phyloP scores from a whole-genome alignment of 768 basidiomycete genomes.

The Gloeophyllum trabeum region DNA sequence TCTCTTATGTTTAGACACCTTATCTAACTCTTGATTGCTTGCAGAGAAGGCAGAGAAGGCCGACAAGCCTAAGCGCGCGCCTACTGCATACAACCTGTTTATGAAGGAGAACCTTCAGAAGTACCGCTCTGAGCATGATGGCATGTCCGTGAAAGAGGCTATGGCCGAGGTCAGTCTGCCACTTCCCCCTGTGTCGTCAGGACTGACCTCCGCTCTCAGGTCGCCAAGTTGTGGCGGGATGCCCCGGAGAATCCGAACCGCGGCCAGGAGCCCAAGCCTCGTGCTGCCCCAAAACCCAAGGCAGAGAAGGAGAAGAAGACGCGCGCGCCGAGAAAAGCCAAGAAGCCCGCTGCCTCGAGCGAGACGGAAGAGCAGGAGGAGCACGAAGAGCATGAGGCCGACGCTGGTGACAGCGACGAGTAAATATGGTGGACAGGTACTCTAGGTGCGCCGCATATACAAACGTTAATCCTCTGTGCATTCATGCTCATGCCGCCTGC shows the following conservation, averaged over 20 bases:
- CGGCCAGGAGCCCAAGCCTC: conserved; percentile 32
- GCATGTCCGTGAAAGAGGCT: conserved; percentile 36
- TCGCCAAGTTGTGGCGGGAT: conserved; percentile 44
- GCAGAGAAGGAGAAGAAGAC: conserved; percentile 14
- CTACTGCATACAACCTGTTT: conserved; percentile 47
- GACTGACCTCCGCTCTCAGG: conserved; percentile 21
- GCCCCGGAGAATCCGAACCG: conserved; percentile 57
- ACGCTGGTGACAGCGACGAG: conserved; percentile 9
- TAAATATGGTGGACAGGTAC: too few species aligned
- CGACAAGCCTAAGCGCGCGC: conserved; percentile 42
- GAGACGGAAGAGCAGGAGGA: conserved; percentile 11
- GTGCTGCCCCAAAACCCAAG: conserved; percentile 31
- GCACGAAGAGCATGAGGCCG: conserved; percentile 10
- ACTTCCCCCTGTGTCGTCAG: not conserved
- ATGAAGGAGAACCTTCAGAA: conserved; percentile 44
- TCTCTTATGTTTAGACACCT: too few species aligned
- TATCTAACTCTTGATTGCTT: too few species aligned
- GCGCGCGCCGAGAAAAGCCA: conserved; percentile 11
- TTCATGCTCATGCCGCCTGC: too few species aligned
- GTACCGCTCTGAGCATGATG: conserved; percentile 45
- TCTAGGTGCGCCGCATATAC: too few species aligned
- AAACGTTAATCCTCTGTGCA: too few species aligned
- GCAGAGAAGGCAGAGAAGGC: not conserved
- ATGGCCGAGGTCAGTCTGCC: conserved; percentile 28
- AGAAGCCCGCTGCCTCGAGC: conserved; percentile 1